A percentile compares a stretch with the other conserved stretches of the same genome.
Evolutionary conservation across 306 rosid species (phyloP).

Genomic region (Quercus wislizeni): DNA sequence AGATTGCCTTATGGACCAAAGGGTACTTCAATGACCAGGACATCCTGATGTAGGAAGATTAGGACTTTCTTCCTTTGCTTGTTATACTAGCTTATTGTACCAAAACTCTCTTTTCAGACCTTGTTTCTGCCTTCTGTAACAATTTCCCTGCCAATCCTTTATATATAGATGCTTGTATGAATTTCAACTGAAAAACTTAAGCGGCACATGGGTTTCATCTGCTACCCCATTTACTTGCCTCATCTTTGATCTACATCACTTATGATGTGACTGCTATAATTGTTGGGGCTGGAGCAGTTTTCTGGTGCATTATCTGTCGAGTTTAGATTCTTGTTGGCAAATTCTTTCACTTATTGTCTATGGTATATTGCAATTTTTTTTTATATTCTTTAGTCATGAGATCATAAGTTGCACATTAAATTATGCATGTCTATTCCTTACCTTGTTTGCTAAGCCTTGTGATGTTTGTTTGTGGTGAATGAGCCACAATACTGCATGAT

Average conservation of each 20-base stretch:
- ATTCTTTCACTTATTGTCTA: neutral
- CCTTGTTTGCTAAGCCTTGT: neutral
- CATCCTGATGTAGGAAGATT: neutral
- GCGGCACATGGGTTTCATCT: too few species aligned
- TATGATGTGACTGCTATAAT: neutral
- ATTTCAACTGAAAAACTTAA: too few species aligned
- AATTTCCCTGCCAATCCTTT: too few species aligned
- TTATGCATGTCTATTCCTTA: neutral
- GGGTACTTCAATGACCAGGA: neutral
- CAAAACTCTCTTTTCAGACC: too few species aligned
- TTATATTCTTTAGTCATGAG: neutral
- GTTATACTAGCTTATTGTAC: too few species aligned
- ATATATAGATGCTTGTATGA: too few species aligned
- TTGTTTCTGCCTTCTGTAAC: too few species aligned
- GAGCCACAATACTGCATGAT: neutral
- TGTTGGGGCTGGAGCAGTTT: neutral
- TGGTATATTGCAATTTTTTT: neutral
- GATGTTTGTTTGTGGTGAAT: neutral
- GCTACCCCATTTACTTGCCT: too few species aligned
- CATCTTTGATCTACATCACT: neutral
- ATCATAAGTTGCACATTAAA: neutral
- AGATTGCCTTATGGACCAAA: neutral
- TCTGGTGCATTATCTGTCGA: neutral
- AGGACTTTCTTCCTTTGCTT: neutral
- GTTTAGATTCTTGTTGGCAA: neutral